Evolutionary conservation across 169 alveolate species (phyloP), one percentile per base, ranked within the genome.

Genomic region (Haemoproteus tartakovskyi): DNA sequence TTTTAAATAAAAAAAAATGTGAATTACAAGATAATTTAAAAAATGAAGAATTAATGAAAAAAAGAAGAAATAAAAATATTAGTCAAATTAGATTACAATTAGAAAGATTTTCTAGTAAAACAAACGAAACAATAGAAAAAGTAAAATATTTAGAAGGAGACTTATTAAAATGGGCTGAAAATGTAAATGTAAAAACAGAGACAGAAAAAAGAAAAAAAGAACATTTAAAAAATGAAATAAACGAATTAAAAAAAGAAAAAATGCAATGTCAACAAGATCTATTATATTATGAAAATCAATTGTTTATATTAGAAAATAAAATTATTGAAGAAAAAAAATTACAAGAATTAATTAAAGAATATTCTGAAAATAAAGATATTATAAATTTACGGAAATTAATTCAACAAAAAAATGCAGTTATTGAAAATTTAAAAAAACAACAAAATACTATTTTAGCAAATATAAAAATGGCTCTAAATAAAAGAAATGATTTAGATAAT

Each of bases 401-500:
- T 22, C 74, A 56, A 60, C 22, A 33, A 2, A 74, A 74, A 57
- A 56, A 54, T 54, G 16, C 18, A 2, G 12, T 74, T 38, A 57
- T 74, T 21, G 84, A 74, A 45, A 74, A 57, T 74, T 40, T 60
- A 4, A 74, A 74, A 57, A 74, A 74, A 33, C 74, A 74, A 11
- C 78, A 74, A 43, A 74, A 74, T 29, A 26, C 33, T 29, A 60
- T 74, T 37, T 27, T 74, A 16, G 24, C 84, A 12, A 74, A 57
- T 26, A 74, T 74, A 12, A 54, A 74, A 57, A n/a, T 56, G 24
- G 84, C 84, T n/a, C 16, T 74, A 36, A 74, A 57, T 50, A 74
- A 74, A 57, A 29, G 78, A 54, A 74, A 56, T 38, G 84, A 74
- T 41, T 30, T 74, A n/a, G 84, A 74, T 38, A 59, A 45, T 51